These are phyloP conservation scores for Trichophyton simii DNA, from an alignment of 2,329 filamentous ascomycete species.

Conservation along the genomic window DNA sequence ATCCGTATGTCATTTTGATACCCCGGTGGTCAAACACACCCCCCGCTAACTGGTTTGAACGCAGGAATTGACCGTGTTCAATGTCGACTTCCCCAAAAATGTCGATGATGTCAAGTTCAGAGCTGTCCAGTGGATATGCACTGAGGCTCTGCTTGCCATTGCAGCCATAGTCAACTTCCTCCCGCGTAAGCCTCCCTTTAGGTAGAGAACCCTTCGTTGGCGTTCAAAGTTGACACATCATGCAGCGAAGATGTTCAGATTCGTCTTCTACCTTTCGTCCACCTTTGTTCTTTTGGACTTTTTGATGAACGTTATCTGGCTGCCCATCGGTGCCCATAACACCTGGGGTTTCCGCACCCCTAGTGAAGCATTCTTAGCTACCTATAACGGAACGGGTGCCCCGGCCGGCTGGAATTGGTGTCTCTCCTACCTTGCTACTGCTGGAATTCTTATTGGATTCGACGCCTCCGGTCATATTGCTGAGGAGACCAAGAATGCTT, in stretches of 20 bases:
- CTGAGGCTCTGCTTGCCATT: constrained; percentile 40
- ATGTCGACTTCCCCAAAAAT: constrained; percentile 44
- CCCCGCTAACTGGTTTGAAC: not conserved
- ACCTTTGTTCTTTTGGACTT: constrained; percentile 46
- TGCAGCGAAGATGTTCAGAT: constrained; percentile 35
- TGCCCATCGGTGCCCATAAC: constrained; percentile 45
- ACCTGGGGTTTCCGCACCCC: constrained; percentile 48
- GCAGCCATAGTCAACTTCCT: constrained; percentile 40
- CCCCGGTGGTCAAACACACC: not conserved
- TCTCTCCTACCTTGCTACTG: constrained; percentile 48
- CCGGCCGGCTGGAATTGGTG: constrained; percentile 52
- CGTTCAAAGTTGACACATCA: not conserved
- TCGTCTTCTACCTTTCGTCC: constrained; percentile 41
- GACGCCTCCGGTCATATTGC: constrained; percentile 50
- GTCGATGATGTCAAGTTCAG: constrained; percentile 44
- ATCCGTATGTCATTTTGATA: constrained; percentile 26
- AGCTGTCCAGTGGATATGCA: constrained; percentile 49
- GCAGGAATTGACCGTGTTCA: constrained; percentile 46
- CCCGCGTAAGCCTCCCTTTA: constrained; percentile 31
- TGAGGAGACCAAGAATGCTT: constrained; percentile 49
- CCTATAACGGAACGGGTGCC: constrained; percentile 46
- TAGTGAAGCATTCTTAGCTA: constrained; percentile 48
- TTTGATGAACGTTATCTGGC: constrained; percentile 48
- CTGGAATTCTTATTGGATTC: constrained; percentile 49
- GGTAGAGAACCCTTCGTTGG: no score